Evolutionary conservation across 2,329 filamentous ascomycete species (phyloP).

Genomic region (Aspergillus fijiensis): DNA sequence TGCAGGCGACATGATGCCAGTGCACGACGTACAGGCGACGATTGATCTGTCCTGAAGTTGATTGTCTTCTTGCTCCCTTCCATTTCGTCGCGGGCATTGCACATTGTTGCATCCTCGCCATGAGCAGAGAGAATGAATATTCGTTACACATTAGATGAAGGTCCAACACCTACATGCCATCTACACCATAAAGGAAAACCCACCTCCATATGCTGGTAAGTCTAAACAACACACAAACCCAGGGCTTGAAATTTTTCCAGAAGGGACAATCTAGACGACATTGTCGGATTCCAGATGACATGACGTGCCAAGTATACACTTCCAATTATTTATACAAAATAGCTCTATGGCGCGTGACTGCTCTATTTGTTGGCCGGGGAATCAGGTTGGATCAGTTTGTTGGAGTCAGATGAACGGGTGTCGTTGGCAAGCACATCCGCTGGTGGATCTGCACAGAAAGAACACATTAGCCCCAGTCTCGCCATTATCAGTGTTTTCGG

Average conservation of each 20-base stretch:
- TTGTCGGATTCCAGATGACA: neutral
- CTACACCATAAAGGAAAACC: neutral
- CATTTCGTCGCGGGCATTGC: no score
- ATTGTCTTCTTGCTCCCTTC: no score
- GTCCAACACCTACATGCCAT: neutral
- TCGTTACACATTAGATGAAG: no score
- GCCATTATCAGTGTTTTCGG: neutral
- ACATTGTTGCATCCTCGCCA: no score
- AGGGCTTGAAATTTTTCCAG: neutral
- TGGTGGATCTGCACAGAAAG: constrained; percentile 15
- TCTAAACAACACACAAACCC: neutral
- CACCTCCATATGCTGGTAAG: neutral
- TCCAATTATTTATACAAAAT: constrained; percentile 30
- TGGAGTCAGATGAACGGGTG: constrained; percentile 24
- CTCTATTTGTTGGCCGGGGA: constrained; percentile 52
- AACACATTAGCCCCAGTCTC: neutral
- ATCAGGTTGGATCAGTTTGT: constrained; percentile 46
- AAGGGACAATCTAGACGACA: neutral
- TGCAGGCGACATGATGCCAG: no score
- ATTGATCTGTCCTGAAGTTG: no score
- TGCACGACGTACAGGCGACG: no score
- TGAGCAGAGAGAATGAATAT: no score
- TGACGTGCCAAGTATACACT: constrained; percentile 12
- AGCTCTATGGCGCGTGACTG: constrained; percentile 14
- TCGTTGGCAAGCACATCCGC: constrained; percentile 47